Percentiles rank a stretch among this genome's conserved stretches.
Conservation (phyloP, 805 yeast genomes). For the Scheffersomyces stipitis region DNA sequence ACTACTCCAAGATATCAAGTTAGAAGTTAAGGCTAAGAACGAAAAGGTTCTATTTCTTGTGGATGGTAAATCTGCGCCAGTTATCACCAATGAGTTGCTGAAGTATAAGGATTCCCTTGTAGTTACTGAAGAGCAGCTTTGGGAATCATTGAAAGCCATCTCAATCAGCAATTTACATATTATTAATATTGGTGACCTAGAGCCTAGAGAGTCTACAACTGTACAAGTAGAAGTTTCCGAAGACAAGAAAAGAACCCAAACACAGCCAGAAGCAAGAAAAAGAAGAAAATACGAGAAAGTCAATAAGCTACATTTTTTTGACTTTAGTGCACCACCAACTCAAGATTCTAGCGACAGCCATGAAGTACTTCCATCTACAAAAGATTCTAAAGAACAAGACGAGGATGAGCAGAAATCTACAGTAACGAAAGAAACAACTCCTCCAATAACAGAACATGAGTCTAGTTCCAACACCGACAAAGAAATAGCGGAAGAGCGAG, state of each 20-base stretch:
- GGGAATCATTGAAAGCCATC: conserved; percentile 7
- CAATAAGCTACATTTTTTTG: conserved; percentile 34
- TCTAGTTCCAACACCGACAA: not conserved
- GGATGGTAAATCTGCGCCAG: too few relatives aligned
- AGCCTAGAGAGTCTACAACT: conserved; percentile 1
- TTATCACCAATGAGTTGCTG: not conserved
- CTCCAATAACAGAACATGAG: too few relatives aligned
- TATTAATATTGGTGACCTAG: conserved; percentile 1
- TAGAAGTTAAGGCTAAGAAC: not conserved
- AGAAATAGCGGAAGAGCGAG: not conserved
- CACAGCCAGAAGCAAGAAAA: conserved; percentile 18
- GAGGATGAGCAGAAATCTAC: too few relatives aligned
- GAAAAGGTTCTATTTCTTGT: too few relatives aligned
- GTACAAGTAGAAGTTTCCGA: conserved; percentile 1
- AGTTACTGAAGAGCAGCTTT: conserved; percentile 5
- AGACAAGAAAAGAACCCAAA: conserved; percentile 1
- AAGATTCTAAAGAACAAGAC: too few relatives aligned
- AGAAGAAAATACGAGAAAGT: conserved; percentile 33
- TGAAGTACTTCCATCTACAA: too few relatives aligned
- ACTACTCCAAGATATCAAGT: conserved; percentile 5
- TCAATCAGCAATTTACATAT: conserved; percentile 2
- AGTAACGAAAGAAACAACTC: too few relatives aligned
- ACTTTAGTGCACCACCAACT: conserved; percentile 16
- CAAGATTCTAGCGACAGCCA: too few relatives aligned
- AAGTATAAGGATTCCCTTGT: too few relatives aligned